Percentiles rank a stretch among this genome's conserved stretches.
These are phyloP conservation scores for Trametes versicolor DNA, from an alignment of 1,284 basidiomycete genomes.

Conservation along the genomic window DNA sequence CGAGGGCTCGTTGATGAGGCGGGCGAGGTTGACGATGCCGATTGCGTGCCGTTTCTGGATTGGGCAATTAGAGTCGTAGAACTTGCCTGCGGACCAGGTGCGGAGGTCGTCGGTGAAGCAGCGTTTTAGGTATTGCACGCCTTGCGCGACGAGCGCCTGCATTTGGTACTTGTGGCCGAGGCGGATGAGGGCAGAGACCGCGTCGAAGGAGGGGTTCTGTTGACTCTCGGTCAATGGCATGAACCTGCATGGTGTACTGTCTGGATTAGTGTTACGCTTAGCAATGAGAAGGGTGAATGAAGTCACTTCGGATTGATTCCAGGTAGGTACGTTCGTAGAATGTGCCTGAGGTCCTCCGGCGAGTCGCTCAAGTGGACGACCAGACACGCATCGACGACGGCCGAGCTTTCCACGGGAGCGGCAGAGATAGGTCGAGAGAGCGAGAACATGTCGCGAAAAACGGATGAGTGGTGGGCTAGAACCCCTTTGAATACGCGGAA, in stretches of 20 bases:
- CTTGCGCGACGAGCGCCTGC: not conserved
- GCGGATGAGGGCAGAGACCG: not conserved
- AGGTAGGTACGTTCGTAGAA: slow-evolving; percentile 10
- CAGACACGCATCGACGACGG: slow-evolving; percentile 14
- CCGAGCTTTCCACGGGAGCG: no score
- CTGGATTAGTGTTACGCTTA: not conserved
- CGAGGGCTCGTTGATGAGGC: not conserved
- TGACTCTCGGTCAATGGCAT: no score
- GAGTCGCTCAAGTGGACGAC: slow-evolving; percentile 10
- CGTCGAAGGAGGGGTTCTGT: not conserved
- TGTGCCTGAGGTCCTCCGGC: slow-evolving; percentile 12
- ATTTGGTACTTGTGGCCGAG: slow-evolving; percentile 10
- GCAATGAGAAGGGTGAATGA: not conserved
- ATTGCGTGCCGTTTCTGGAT: not conserved
- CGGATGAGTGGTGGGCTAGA: slow-evolving; percentile 23
- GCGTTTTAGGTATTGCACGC: not conserved
- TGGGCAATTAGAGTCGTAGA: not conserved
- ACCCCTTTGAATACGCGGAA: slow-evolving; percentile 25
- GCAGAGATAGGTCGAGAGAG: no score
- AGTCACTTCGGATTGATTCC: not conserved
- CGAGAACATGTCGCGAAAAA: slow-evolving; percentile 25
- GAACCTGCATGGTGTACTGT: no score
- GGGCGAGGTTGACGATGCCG: slow-evolving; percentile 10
- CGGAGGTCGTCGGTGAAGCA: not conserved
- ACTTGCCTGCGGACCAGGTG: not conserved